Evolutionary conservation across 306 rosid genomes (phyloP), one percentile per base, ranked within the genome.

Genomic region (Comarum palustre): DNA sequence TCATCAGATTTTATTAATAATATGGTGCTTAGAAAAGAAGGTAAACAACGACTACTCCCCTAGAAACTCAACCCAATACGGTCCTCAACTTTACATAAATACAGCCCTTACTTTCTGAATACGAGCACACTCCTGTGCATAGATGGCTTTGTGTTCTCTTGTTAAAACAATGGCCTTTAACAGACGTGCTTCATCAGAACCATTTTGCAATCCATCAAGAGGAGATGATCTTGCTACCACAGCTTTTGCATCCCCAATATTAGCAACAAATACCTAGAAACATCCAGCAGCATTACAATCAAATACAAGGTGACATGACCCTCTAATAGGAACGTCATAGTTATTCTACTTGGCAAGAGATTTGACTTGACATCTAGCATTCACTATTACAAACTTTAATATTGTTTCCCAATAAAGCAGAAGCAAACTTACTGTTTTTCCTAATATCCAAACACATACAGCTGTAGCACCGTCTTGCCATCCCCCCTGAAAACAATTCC

Each of bases 401-500:
- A 17, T 68, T 68, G 25, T 20, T 46, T 68, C 24, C 50, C 61
- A 51, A 48, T 6, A 57, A 55, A 55, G 54, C 43, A 43, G 60
- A 13, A 16, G 20, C 16, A 69, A 24, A 86, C 96, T 82, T 83
- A 90, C 98, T 66, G 85, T 88, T 77, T 90, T 88, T 48, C 91
- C 95, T 71, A 90, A 66, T 70, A 92, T 81, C 98, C 98, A 92
- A 66, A 88, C 85, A 75, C 96, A 90, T 29, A 88, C 96, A 32
- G 96, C 92, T 67, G 96, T 92, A 62, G 98, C 95, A 73, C 98
- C 98, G 69, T 92, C 98, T 82, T 81, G 98, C 96, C 96, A 92
- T 34, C 96, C 96, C 96, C 72, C 90, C 98, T 92, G 86, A 71
- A 73, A 68, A 74, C 39, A 75, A 51, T 61, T 75, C 22, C 39